Base-by-base conservation (phyloP, 768 basidiomycete species). In the Termitomyces sp. region DNA sequence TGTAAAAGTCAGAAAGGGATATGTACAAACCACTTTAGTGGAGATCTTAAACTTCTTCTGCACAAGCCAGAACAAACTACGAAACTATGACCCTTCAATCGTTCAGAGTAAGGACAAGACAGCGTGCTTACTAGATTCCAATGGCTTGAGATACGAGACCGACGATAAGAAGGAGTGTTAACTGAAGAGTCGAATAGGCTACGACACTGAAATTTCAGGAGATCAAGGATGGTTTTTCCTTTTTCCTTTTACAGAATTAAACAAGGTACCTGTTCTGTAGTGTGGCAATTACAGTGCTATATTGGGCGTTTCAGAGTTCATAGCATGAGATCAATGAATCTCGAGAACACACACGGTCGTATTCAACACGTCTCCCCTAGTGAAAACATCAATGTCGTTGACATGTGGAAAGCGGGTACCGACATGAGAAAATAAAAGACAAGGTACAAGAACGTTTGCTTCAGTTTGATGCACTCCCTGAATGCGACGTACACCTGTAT, bases 351-450 rank as follows among this genome's bases (percentile, higher is more conserved):
- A 88, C 87, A 88, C 84, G 40, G 85, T 83, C 0, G 88, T 89
- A 64, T 89, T 89, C 41, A 89, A 68, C 1, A 87, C 85, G 65
- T 89, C 87, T 30, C 86, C 86, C 85, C 85, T 87, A 55, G n/a
- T 44, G 7, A 35, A 50, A 33, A 40, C 26, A 11, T 51, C 5
- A 12, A 26, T 6, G 9, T n/a, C 19, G 38, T 48, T 5, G 14
- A 6, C 45, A 30, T 42, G 31, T 43, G 23, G 37, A 35, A 50
- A 21, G 49, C 35, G 28, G 48, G 12, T 2, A 72, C 84, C 54
- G 62, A 85, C 85, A 90, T 87, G 28, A 89, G 73, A 68, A 89
- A 89, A 68, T 87, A 89, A 62, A 88, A 87, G 6, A 87, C 73
- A 1, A 89, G 77, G 64, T 89, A 89, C 33, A 87, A 64, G 64